Percentiles rank a stretch among this genome's conserved stretches.
Conservation (phyloP, 148 eudicot genomes). For the Rhododendron kiyosumense region DNA sequence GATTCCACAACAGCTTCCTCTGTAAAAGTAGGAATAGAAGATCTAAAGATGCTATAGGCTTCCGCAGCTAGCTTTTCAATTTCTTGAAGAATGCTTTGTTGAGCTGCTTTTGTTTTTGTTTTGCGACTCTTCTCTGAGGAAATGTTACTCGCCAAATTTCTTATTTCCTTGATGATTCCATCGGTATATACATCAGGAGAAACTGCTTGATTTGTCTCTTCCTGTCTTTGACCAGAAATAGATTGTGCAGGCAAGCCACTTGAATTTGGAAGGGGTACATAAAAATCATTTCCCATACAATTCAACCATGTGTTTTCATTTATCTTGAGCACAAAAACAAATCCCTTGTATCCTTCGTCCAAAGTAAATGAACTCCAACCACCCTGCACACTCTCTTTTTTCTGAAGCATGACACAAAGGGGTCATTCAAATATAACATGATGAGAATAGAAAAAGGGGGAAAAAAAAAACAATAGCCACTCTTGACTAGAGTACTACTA, state of each 20-base stretch:
- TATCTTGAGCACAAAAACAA: slow-evolving; percentile 75
- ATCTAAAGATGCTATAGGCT: slow-evolving; percentile 87
- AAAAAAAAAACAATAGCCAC: background rate
- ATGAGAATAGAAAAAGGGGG: background rate
- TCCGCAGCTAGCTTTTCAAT: slow-evolving; percentile 98
- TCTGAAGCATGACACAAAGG: slow-evolving; percentile 35
- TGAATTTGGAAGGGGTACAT: slow-evolving; percentile 48
- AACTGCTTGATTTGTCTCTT: slow-evolving; percentile 36
- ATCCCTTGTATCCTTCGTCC: slow-evolving; percentile 46
- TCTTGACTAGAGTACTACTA: background rate
- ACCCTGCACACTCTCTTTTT: slow-evolving; percentile 54
- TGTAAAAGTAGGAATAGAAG: slow-evolving; percentile 43
- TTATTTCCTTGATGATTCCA: slow-evolving; percentile 68
- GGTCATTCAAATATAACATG: background rate
- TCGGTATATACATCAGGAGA: slow-evolving; percentile 45
- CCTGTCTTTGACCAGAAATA: slow-evolving; percentile 10
- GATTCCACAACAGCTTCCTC: slow-evolving; percentile 40
- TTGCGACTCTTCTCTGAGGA: slow-evolving; percentile 60
- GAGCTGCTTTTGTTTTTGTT: slow-evolving; percentile 66
- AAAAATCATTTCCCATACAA: slow-evolving; percentile 71
- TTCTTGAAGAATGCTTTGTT: slow-evolving; percentile 84
- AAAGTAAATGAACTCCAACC: slow-evolving; percentile 50
- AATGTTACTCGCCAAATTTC: slow-evolving; percentile 64
- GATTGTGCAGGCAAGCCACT: slow-evolving; percentile 15
- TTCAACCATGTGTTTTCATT: slow-evolving; percentile 73